phyloP scores from a whole-genome alignment of 257 asterid genomes.

The Petrea volubilis region DNA sequence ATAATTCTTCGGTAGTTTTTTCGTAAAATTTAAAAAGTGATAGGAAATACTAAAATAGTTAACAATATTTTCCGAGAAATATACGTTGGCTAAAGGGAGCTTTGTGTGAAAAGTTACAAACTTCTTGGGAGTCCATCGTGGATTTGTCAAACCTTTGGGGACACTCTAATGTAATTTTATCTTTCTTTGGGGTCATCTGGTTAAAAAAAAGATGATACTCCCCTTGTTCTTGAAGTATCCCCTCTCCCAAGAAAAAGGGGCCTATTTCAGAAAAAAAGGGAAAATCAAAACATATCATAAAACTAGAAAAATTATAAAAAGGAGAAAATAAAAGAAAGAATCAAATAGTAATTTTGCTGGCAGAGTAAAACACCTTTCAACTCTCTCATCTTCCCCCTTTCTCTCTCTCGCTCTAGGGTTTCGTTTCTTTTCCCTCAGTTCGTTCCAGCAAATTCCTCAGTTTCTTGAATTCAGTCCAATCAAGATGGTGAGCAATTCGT shows the following conservation, averaged over 20 bases:
- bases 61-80: too few species aligned
- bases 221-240: conserved; percentile 26
- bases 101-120: not conserved
- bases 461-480: conserved; percentile 8
- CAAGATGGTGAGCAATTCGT: conserved; percentile 39
- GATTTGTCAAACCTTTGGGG: not conserved
- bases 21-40: too few species aligned
- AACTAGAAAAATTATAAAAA: not conserved
- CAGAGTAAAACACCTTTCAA: conserved; percentile 16
- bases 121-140: not conserved
- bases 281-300: too few species aligned
- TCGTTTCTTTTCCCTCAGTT: conserved; percentile 13
- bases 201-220: conserved; percentile 7
- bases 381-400: conserved; percentile 4
- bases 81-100: not conserved
- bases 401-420: conserved; percentile 39
- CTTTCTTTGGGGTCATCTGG: conserved; percentile 4
- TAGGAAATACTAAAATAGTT: too few species aligned
- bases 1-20: too few species aligned
- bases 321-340: too few species aligned
- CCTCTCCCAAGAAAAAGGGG: conserved; percentile 23
- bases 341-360: conserved; percentile 7
- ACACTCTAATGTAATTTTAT: not conserved
- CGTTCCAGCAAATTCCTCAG: not conserved
- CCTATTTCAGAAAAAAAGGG: not conserved